Evolutionary conservation across 2,329 filamentous ascomycete genomes (phyloP).

Genomic region (Aspergillus jensenii): DNA sequence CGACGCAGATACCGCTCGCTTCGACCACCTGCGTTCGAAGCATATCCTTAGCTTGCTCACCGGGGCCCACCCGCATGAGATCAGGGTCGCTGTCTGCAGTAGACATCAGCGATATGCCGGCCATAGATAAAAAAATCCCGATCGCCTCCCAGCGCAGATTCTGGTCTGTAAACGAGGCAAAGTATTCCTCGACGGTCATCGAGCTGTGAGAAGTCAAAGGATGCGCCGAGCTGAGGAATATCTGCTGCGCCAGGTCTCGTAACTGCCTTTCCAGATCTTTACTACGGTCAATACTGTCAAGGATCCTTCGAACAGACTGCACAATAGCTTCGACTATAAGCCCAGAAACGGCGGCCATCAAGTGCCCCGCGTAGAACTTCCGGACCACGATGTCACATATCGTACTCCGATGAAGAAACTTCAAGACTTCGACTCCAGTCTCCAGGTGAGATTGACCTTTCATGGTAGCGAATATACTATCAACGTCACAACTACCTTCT

Average conservation of each 20-base stretch:
- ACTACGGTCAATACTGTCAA: conserved; percentile 23
- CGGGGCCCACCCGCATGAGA: conserved; percentile 22
- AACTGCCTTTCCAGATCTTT: conserved; percentile 26
- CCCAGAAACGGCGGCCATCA: conserved; percentile 25
- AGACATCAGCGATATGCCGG: conserved; percentile 35
- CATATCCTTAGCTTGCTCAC: conserved; percentile 26
- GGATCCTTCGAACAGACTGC: conserved; percentile 25
- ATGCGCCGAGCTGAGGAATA: conserved; percentile 33
- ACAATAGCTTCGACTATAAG: conserved; percentile 27
- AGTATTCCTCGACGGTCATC: conserved; percentile 35
- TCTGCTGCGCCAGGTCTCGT: conserved; percentile 25
- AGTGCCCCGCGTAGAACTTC: conserved; percentile 24
- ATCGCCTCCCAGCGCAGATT: conserved; percentile 45
- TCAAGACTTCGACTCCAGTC: conserved; percentile 31
- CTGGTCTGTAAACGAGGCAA: conserved; percentile 25
- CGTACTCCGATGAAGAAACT: conserved; percentile 28
- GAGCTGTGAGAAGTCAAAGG: conserved; percentile 24
- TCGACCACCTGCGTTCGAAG: conserved; percentile 33
- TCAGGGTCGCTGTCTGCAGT: conserved; percentile 32
- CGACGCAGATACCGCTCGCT: conserved; percentile 34
- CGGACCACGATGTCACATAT: conserved; percentile 27
- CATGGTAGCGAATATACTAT: conserved; percentile 13
- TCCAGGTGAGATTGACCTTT: conserved; percentile 30
- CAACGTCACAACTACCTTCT: conserved; percentile 22
- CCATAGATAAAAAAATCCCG: conserved; percentile 40